Base-by-base conservation (phyloP, 1,284 basidiomycete species). In the Exobasidium cylindrosporum region DNA sequence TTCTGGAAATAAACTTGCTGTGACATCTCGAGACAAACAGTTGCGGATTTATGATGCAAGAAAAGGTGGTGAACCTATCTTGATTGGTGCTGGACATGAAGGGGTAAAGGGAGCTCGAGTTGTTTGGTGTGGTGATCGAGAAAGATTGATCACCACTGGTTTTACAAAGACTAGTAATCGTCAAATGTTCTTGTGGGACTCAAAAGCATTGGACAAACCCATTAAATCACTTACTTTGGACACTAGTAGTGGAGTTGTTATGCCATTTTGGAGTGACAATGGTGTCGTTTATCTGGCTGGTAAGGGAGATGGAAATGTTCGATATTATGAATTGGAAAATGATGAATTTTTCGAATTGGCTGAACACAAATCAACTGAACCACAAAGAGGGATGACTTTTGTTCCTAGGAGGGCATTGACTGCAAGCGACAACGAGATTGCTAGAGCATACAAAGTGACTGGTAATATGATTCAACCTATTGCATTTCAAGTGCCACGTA, bases 371-470 rank as follows among this genome's bases (percentile, higher is more conserved):
- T 90, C 90, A 2, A 85, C 86, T 35, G 91, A 94, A 62, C 94
- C 95, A 43, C 91, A 97, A 81, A 90, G 94, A 53, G 96, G 96
- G 17, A 90, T 97, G 86, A 91, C 90, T 72, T 95, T 97, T 87
- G 85, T 97, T 31, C 94, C 92, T 4, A 87, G 94, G 29, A 89
- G 93, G 52, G 87, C 90, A 0, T 86, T 97, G 69, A 91, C 87
- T 75, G 89, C 94, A 21, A 83, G 86, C 40, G 92, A 97, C 60
- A 95, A 93, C 81, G 96, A 98, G 82, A 97, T 97, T 71, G 94
- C 92, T 1, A 86, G 92, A 47, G 92, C 90, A 0, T 97, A 92
- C 86, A 98, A 98, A 82, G 85, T 97, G 29, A 85, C 88, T 3
- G 87, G 85, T 1, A 83, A 83, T 24, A 83, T 84, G 32, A 86